Base-by-base conservation (phyloP, 108 stramenopile genomes). In the Pseudonitzschia pungens region DNA sequence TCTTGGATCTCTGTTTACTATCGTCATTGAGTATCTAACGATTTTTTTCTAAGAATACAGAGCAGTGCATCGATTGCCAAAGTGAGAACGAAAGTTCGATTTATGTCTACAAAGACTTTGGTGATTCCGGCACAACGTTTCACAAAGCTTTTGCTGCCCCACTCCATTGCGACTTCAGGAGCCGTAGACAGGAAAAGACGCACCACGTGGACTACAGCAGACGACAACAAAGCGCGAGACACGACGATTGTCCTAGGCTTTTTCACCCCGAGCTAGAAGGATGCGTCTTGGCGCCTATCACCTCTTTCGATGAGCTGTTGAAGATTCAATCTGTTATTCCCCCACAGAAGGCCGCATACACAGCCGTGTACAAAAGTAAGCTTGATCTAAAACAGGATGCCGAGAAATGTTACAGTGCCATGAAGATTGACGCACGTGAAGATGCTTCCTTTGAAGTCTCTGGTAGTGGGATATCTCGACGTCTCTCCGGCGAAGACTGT, bases 61-160 rank as follows among this genome's bases (percentile, higher is more conserved):
- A 55, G 36, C 4, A 55, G 54, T 55, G 54, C 54, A 26, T 55
- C 26, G 54, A 55, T 55, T 55, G 54, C 26, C 20, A 26, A 2
- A 22, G 10, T 24, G 54, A 55, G 22, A 55, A 55, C 24, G 54
- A 55, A 11, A 55, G 54, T 20, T 55, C 54, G 54, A 55, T 55
- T 2, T 55, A 55, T 55, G 10, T 55, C 24, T 55, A 55, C 54
- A 55, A 55, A 26, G 54, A 55, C 10, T 55, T 55, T 55, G 54
- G 54, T 2, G 26, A 10, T 11, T 55, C 54, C 26, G 54, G 54
- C 9, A 55, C 54, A 55, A 55, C 54, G 10, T 48, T 55, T 55
- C 54, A 55, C 24, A 55, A 55, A 55, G 54, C 54, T 11, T 24
- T 55, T 26, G 2, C 21, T 24, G 54, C 54, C 22, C 54, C 54